Base-by-base conservation (phyloP, 2,329 filamentous ascomycete species). In the Exophiala lecanii-corni region DNA sequence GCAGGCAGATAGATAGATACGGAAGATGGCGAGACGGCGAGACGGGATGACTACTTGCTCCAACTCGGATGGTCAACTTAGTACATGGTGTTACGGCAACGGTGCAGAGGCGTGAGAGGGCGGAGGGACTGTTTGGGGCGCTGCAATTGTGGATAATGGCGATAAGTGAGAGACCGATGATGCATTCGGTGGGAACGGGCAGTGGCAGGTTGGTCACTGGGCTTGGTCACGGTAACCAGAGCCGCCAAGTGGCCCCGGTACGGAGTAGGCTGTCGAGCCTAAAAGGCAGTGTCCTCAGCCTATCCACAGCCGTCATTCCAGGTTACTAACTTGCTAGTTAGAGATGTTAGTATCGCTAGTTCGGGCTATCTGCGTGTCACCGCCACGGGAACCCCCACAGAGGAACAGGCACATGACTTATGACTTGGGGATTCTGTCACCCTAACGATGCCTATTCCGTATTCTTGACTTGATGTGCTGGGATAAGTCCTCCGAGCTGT, bases 1-100 rank as follows among this genome's bases (percentile, higher is more conserved):
- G 53, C 45, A 55, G 55, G 54, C 57, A 54, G 55, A 55, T 56
- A 48, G 56, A 57, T 58, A 54, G 57, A 59, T 54, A 54, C 51
- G 59, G 56, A 50, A 51, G 54, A 55, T 51, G 50, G 23, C 23
- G 23, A 26, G 23, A 26, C 23, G 23, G 60, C 51, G 57, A 50
- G 3, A 13, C 37, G 38, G 36, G 26, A 35, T 33, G 12, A 33
- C 30, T 17, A 17, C 30, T n/a, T n/a, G 12, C 7, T 26, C 23
- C 23, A 26, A 26, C 23, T 26, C n/a, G n/a, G n/a, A n/a, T n/a
- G n/a, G n/a, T n/a, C n/a, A n/a, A n/a, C n/a, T n/a, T n/a, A n/a
- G n/a, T n/a, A n/a, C n/a, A n/a, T n/a, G n/a, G n/a, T n/a, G n/a
- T n/a, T n/a, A n/a, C n/a, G n/a, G n/a, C n/a, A n/a, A n/a, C n/a